Conservation (phyloP, 495 filamentous ascomycete genomes). For the Podospora pseudopauciseta region DNA sequence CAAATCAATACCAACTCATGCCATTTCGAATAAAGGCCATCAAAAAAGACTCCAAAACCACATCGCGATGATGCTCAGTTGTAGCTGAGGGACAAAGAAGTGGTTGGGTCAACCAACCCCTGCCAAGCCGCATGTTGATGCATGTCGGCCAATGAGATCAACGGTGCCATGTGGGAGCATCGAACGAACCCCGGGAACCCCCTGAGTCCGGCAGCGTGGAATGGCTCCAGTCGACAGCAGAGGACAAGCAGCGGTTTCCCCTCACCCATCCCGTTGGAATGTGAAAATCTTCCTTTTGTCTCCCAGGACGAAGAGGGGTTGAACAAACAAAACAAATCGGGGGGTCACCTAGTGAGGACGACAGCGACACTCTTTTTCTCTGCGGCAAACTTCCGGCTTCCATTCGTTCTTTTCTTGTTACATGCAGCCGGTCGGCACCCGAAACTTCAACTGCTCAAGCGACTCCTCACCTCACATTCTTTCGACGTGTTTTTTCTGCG, state of each 20-base stretch:
- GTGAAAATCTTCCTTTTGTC: constrained; percentile 1
- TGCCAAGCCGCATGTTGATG: constrained; percentile 13
- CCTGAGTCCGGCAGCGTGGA: constrained; percentile 29
- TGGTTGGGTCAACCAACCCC: constrained; percentile 9
- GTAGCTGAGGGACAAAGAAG: neutral
- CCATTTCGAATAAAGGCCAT: neutral
- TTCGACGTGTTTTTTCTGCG: constrained; percentile 15
- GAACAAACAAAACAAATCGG: constrained; percentile 6
- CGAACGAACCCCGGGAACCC: constrained; percentile 19
- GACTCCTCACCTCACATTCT: constrained; percentile 15
- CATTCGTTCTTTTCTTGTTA: constrained; percentile 15
- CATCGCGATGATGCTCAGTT: neutral
- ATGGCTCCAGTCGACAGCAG: constrained; percentile 7
- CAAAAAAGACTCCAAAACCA: neutral
- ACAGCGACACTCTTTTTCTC: constrained; percentile 24
- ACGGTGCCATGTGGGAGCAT: constrained; percentile 18
- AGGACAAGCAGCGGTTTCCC: neutral
- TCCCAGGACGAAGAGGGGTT: neutral
- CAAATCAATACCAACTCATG: neutral
- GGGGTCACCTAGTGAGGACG: constrained; percentile 5
- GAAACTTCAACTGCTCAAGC: constrained; percentile 13
- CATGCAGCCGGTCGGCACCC: constrained; percentile 8
- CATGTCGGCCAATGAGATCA: constrained; percentile 24
- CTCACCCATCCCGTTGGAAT: constrained; percentile 8
- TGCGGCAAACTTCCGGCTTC: neutral